Evolutionary conservation across 176 grass and related monocot species (phyloP).

Genomic region (Rhynchospora tenuis): DNA sequence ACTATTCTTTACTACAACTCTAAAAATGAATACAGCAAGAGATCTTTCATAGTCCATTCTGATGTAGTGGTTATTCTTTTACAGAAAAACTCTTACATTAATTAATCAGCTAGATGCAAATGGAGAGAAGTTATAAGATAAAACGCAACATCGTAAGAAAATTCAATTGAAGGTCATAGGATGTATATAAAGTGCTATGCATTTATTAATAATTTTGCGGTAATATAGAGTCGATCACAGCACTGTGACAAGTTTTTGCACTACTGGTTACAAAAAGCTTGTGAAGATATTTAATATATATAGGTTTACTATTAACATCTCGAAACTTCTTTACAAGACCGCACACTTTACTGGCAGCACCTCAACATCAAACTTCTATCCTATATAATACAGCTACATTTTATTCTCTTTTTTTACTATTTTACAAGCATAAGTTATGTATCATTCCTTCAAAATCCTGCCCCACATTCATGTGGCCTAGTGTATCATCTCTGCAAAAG

Average conservation of each 20-base stretch:
- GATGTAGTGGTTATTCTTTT: too few species aligned
- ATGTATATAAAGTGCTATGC: too few species aligned
- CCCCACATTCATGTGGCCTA: conserved; percentile 5
- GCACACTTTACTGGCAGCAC: neutral
- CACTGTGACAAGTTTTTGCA: neutral
- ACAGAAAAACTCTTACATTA: too few species aligned
- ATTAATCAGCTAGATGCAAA: too few species aligned
- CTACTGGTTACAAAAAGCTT: neutral
- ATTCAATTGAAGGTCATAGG: too few species aligned
- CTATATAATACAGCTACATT: neutral
- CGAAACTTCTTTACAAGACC: conserved; percentile 22
- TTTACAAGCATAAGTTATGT: conserved; percentile 13
- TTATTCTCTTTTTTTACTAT: neutral
- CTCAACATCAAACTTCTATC: conserved; percentile 1
- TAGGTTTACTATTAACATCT: conserved; percentile 17
- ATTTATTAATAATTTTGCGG: too few species aligned
- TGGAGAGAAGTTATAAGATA: too few species aligned
- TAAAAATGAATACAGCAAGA: too few species aligned
- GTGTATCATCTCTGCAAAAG: neutral
- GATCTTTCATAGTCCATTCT: too few species aligned
- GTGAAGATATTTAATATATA: neutral
- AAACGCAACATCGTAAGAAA: too few species aligned
- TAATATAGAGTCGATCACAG: neutral
- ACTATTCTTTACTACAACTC: too few species aligned
- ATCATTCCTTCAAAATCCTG: neutral